These are phyloP conservation scores for Fusarium circinatum DNA, from an alignment of 2,329 filamentous ascomycete genomes.

Conservation along the genomic window DNA sequence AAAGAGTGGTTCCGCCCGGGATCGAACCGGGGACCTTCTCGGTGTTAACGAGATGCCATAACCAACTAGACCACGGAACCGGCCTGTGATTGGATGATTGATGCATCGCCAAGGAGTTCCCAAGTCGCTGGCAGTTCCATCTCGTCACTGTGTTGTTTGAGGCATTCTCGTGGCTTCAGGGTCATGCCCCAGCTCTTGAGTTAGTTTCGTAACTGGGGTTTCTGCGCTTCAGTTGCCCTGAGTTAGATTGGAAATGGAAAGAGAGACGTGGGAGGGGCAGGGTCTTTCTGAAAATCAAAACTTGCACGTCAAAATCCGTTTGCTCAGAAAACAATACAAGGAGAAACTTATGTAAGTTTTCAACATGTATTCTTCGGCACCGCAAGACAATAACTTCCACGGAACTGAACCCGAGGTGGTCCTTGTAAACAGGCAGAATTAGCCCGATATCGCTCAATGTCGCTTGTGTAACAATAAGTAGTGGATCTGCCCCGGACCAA, in stretches of 20 bases:
- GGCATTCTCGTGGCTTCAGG: too few species aligned
- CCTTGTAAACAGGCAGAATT: background rate
- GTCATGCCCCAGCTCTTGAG: rapidly evolving
- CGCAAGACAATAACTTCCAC: rapidly evolving
- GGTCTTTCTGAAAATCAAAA: background rate
- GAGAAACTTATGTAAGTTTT: rapidly evolving
- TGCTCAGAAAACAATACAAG: rapidly evolving
- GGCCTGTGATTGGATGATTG: background rate
- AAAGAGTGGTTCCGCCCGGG: conserved; percentile 13
- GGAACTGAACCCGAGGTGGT: too few species aligned
- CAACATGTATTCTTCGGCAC: rapidly evolving
- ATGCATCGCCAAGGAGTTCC: rapidly evolving
- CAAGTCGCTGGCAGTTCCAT: rapidly evolving
- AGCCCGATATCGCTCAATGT: background rate
- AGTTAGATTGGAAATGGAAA: background rate
- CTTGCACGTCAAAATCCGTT: rapidly evolving
- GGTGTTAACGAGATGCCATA: conserved; percentile 1
- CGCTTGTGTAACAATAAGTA: background rate
- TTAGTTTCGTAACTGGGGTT: rapidly evolving
- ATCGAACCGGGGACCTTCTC: conserved; percentile 13
- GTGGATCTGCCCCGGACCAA: background rate
- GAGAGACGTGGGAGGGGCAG: background rate
- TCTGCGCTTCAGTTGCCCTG: rapidly evolving
- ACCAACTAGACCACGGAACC: conserved; percentile 15
- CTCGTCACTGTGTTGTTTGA: rapidly evolving